phyloP scores from a whole-genome alignment of 2,329 filamentous ascomycete genomes.

The Diaporthe citrichinensis region DNA sequence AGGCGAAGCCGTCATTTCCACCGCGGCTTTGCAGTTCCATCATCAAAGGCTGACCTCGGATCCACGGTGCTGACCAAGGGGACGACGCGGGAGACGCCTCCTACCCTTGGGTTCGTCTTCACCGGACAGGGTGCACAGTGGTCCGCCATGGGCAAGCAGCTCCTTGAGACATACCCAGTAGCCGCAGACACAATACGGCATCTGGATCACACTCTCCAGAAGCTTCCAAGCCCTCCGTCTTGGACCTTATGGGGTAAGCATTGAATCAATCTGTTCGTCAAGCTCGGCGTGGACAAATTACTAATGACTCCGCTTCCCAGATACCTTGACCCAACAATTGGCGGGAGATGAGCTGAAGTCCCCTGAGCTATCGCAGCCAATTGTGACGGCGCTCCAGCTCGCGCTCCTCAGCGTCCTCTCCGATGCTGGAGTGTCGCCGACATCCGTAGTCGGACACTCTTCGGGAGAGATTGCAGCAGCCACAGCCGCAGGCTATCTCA shows the following conservation, averaged over 20 bases:
- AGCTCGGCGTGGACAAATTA: no score
- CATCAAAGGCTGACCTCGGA: no score
- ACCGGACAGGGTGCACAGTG: slow-evolving; percentile 25
- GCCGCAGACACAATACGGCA: neutral
- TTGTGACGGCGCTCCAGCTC: slow-evolving; percentile 22
- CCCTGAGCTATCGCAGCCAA: slow-evolving; percentile 18
- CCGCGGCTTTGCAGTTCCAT: slow-evolving; percentile 31
- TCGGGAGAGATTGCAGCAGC: slow-evolving; percentile 35
- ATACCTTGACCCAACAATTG: no score
- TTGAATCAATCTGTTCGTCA: no score
- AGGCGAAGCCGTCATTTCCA: slow-evolving; percentile 39
- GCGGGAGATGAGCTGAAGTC: neutral
- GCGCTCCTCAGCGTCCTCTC: neutral
- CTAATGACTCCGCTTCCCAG: no score
- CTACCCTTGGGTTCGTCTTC: slow-evolving; percentile 16
- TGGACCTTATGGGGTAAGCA: no score
- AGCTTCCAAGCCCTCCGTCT: no score
- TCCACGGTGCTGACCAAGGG: neutral
- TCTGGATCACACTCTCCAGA: no score
- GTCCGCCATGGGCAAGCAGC: slow-evolving; percentile 9
- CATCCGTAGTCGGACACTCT: slow-evolving; percentile 13
- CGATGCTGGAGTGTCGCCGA: neutral
- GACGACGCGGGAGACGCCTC: neutral
- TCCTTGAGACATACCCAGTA: neutral
- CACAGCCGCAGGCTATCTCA: slow-evolving; percentile 27